Evolutionary conservation across 257 asterid genomes (phyloP).

Genomic region (Solanum bulbocastanum): DNA sequence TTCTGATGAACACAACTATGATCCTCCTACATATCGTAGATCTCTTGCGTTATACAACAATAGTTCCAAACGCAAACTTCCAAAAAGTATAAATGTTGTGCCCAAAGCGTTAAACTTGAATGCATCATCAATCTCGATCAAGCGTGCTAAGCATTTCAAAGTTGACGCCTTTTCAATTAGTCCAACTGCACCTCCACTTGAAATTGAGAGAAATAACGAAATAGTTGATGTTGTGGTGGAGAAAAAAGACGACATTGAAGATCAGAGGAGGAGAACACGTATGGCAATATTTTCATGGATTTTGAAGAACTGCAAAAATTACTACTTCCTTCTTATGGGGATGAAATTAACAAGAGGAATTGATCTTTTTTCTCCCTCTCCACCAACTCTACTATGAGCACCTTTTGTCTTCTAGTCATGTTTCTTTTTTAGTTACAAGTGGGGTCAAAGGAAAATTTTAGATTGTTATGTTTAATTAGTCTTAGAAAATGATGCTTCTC

Average conservation of each 20-base stretch:
- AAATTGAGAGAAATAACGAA: neutral
- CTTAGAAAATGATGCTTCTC: no score
- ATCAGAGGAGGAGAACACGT: neutral
- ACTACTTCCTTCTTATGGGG: no score
- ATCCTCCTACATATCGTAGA: conserved; percentile 53
- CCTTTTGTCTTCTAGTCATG: no score
- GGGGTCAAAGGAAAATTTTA: no score
- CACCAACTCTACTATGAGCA: no score
- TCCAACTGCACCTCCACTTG: neutral
- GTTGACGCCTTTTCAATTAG: neutral
- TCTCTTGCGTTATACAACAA: conserved; percentile 43
- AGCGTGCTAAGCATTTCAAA: neutral
- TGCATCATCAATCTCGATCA: neutral
- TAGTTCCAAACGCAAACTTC: neutral
- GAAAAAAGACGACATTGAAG: neutral
- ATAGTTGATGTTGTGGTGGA: neutral
- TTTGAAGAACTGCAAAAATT: neutral
- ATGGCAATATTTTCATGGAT: neutral
- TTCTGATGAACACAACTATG: conserved; percentile 61
- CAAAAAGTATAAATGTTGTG: neutral
- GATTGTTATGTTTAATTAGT: no score
- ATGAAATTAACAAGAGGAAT: no score
- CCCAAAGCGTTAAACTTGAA: neutral
- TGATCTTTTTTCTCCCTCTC: no score
- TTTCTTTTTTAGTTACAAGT: no score